Percentiles rank a stretch among this genome's conserved stretches.
Evolutionary conservation across 2,329 filamentous ascomycete genomes (phyloP).

Genomic region (Keithomyces neogunnii): DNA sequence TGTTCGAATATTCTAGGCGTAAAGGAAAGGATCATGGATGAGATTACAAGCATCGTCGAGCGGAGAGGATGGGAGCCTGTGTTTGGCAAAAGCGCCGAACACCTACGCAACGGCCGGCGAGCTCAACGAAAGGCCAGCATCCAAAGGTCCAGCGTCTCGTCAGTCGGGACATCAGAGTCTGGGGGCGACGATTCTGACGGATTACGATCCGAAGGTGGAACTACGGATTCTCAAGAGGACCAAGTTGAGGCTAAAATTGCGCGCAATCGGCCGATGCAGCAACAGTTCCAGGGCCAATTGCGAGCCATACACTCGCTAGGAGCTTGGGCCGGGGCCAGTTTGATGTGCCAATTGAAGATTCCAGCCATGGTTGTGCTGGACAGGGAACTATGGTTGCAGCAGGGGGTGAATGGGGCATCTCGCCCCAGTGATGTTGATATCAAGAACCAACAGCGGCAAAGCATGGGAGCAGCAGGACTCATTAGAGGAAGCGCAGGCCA

Average conservation of each 20-base stretch:
- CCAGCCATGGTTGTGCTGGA: conserved; percentile 63
- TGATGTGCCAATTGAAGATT: conserved; percentile 60
- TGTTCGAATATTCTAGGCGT: conserved; percentile 72
- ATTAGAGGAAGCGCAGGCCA: conserved; percentile 25
- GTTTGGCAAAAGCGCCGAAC: conserved; percentile 57
- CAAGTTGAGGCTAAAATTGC: conserved; percentile 28
- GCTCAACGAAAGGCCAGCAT: conserved; percentile 20
- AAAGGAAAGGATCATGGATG: conserved; percentile 66
- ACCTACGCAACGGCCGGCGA: conserved; percentile 37
- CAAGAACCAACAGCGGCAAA: conserved; percentile 53
- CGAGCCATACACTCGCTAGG: conserved; percentile 63
- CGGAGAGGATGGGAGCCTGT: conserved; percentile 71
- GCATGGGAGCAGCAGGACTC: conserved; percentile 50
- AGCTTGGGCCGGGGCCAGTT: conserved; percentile 65
- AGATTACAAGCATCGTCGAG: conserved; percentile 59
- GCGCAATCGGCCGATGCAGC: conserved; percentile 25
- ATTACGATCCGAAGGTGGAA: conserved; percentile 14
- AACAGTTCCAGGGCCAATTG: conserved; percentile 47
- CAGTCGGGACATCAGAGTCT: conserved; percentile 14
- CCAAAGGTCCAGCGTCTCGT: conserved; percentile 12
- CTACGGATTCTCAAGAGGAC: conserved; percentile 18
- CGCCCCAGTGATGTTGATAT: conserved; percentile 50
- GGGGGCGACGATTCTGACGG: conserved; percentile 16
- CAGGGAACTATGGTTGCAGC: conserved; percentile 60
- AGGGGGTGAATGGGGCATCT: conserved; percentile 55